phyloP scores from a whole-genome alignment of 2,329 filamentous ascomycete species.

The Teratosphaeria viscida region DNA sequence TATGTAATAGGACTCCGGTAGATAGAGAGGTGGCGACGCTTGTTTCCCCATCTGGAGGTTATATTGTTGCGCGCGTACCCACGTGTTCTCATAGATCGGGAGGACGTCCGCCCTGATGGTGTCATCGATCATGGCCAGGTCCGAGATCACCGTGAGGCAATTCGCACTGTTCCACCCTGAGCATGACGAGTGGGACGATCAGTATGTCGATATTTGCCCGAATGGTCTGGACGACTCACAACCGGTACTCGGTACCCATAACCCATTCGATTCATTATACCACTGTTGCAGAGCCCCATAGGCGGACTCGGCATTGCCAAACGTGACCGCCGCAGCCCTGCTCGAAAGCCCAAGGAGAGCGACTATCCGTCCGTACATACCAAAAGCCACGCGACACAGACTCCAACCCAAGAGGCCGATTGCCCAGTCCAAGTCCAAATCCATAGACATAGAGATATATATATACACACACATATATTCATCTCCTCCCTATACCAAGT shows the following conservation, averaged over 20 bases:
- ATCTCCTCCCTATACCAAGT: no score
- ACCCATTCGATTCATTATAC: slow-evolving; percentile 22
- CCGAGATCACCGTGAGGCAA: slow-evolving; percentile 21
- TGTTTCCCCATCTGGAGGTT: slow-evolving; percentile 15
- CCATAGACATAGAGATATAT: background rate
- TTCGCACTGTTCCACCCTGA: slow-evolving; percentile 24
- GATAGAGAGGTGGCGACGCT: background rate
- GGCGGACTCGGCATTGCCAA: slow-evolving; percentile 14
- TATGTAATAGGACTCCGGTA: slow-evolving; percentile 9
- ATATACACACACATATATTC: background rate
- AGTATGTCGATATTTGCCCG: background rate
- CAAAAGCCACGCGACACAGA: no score
- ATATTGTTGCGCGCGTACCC: slow-evolving; percentile 16
- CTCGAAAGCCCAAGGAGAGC: background rate
- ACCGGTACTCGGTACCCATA: slow-evolving; percentile 19
- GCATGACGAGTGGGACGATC: slow-evolving; percentile 4
- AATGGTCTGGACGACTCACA: background rate
- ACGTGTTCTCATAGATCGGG: slow-evolving; percentile 16
- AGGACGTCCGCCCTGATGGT: slow-evolving; percentile 6
- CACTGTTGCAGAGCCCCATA: slow-evolving; percentile 19
- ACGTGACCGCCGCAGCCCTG: slow-evolving; percentile 5
- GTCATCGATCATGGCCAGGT: slow-evolving; percentile 18
- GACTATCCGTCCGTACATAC: background rate
- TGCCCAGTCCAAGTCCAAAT: no score
- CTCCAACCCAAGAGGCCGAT: no score